Evolutionary conservation across 202 grass and related monocot genomes (phyloP).

Genomic region (Panicum virgatum): DNA sequence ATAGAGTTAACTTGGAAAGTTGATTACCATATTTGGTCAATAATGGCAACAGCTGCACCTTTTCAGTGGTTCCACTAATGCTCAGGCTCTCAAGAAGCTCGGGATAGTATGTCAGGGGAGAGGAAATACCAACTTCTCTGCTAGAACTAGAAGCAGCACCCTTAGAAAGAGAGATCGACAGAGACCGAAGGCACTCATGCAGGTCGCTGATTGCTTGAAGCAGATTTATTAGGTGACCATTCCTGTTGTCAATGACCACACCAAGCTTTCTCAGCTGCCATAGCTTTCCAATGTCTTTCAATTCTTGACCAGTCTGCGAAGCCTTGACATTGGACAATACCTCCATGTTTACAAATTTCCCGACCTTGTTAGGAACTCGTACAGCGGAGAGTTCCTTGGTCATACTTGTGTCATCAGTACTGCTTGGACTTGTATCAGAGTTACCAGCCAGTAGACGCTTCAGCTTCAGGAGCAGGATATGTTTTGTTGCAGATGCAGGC

Average conservation of each 20-base stretch:
- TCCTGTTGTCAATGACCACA: background rate
- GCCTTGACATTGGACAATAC: conserved; percentile 3
- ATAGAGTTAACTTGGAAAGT: too few species aligned
- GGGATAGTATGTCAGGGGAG: background rate
- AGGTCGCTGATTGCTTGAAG: background rate
- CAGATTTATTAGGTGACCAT: background rate
- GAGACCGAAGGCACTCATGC: background rate
- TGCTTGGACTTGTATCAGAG: background rate
- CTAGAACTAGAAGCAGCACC: too few species aligned
- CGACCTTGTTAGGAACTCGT: background rate
- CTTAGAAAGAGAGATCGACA: conserved; percentile 18
- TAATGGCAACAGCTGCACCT: background rate
- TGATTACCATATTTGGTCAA: background rate
- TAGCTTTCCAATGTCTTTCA: background rate
- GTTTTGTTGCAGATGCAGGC: background rate
- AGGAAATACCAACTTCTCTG: too few species aligned
- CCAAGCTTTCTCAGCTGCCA: background rate
- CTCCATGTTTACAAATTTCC: conserved; percentile 1
- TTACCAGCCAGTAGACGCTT: conserved; percentile 11
- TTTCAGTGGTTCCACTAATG: background rate
- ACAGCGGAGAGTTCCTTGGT: too few species aligned
- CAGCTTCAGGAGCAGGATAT: background rate
- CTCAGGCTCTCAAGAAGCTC: conserved; percentile 7
- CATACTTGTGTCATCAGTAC: too few species aligned
- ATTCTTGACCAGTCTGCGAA: background rate